Evolutionary conservation across 2,329 filamentous ascomycete species (phyloP).

Genomic region (Byssothecium circinans): DNA sequence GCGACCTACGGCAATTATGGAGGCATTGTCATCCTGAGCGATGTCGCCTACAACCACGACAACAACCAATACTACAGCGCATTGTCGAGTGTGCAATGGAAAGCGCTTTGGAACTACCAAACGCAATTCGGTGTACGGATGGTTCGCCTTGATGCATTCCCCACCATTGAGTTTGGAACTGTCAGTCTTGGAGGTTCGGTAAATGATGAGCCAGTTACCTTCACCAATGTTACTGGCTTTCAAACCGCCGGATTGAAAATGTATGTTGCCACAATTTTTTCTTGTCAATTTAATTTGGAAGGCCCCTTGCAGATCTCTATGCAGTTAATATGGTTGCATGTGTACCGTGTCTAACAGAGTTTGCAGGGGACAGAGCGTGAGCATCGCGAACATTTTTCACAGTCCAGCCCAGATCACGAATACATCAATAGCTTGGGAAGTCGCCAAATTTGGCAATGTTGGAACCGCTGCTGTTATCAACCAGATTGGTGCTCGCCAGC

Average conservation of each 20-base stretch:
- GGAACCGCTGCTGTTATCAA: slow-evolving; percentile 63
- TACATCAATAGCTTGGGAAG: slow-evolving; percentile 54
- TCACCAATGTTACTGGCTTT: slow-evolving; percentile 59
- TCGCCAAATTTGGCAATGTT: slow-evolving; percentile 57
- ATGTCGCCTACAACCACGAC: slow-evolving; percentile 59
- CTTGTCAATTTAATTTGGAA: not conserved
- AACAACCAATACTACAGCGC: slow-evolving; percentile 53
- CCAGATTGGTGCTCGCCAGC: slow-evolving; percentile 58
- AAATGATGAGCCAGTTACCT: slow-evolving; percentile 47
- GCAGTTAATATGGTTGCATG: slow-evolving; percentile 10
- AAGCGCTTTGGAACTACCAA: slow-evolving; percentile 60
- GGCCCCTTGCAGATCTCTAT: slow-evolving; percentile 1
- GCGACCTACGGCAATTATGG: slow-evolving; percentile 59
- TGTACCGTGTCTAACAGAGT: slow-evolving; percentile 14
- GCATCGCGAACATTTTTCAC: slow-evolving; percentile 54
- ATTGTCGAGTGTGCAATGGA: slow-evolving; percentile 60
- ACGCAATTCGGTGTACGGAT: slow-evolving; percentile 60
- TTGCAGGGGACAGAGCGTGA: slow-evolving; percentile 29
- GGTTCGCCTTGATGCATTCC: slow-evolving; percentile 62
- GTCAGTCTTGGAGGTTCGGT: slow-evolving; percentile 38
- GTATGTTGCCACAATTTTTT: slow-evolving; percentile 17
- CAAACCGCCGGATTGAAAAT: slow-evolving; percentile 57
- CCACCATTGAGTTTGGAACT: slow-evolving; percentile 54
- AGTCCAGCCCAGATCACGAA: slow-evolving; percentile 61
- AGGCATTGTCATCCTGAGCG: slow-evolving; percentile 58